Percentiles rank a stretch among this genome's conserved stretches.
Conservation (phyloP, 2,329 filamentous ascomycete species). For the Penicillium brevicompactum region DNA sequence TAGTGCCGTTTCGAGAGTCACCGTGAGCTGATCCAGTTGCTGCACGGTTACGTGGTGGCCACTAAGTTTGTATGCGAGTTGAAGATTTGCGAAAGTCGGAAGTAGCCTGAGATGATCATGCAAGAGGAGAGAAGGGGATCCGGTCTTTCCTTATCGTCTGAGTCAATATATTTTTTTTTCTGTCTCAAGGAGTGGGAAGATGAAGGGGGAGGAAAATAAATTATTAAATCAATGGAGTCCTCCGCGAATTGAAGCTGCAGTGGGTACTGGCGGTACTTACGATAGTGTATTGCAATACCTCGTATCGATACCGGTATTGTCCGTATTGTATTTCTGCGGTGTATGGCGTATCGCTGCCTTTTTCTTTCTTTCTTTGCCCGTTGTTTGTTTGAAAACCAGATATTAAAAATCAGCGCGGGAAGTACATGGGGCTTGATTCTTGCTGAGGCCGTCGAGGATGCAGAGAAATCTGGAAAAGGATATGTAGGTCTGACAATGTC, state of each 20-base stretch:
- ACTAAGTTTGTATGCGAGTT: constrained; percentile 29
- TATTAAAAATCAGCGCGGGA: neutral
- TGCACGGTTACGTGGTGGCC: constrained; percentile 41
- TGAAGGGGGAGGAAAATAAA: constrained; percentile 15
- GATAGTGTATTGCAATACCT: constrained; percentile 7
- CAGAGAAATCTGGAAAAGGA: neutral
- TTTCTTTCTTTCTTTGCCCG: neutral
- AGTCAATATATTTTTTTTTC: constrained; percentile 9
- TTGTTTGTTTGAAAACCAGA: neutral
- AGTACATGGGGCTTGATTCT: neutral
- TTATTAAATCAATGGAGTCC: constrained; percentile 30
- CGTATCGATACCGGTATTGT: constrained; percentile 10
- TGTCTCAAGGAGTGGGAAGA: constrained; percentile 8
- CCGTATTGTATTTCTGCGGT: neutral
- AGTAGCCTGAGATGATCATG: constrained; percentile 27
- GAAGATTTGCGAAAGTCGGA: constrained; percentile 23
- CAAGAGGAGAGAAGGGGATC: constrained; percentile 24
- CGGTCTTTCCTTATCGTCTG: constrained; percentile 16
- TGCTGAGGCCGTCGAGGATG: neutral
- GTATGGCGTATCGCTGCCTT: neutral
- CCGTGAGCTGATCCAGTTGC: constrained; percentile 31
- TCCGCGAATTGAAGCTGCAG: constrained; percentile 29
- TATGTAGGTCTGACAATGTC: neutral
- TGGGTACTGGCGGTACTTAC: constrained; percentile 21
- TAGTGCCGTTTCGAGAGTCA: constrained; percentile 28